Evolutionary conservation across 768 basidiomycete species (phyloP).

Genomic region (Boletus reticuloceps): DNA sequence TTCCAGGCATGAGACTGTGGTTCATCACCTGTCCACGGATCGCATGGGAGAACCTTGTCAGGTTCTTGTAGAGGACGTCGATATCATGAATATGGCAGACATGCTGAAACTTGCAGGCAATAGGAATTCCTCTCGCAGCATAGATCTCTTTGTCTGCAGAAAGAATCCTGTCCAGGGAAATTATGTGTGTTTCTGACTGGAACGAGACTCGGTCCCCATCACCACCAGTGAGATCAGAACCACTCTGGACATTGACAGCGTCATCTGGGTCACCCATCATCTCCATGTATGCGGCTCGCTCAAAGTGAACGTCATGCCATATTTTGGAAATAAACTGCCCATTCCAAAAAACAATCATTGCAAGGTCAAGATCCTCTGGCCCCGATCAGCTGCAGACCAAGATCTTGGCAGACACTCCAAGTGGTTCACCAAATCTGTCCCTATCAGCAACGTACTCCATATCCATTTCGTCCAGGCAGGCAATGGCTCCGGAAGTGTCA

Average conservation of each 20-base stretch:
- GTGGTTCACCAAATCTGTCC: neutral
- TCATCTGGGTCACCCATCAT: neutral
- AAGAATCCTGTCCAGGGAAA: neutral
- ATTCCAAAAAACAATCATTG: constrained; percentile 7
- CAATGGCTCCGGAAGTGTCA: no score
- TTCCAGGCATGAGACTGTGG: neutral
- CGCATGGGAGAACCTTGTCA: neutral
- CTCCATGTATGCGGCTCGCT: neutral
- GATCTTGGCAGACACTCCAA: neutral
- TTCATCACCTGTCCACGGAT: neutral
- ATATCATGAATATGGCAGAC: constrained; percentile 2
- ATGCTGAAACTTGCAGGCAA: neutral
- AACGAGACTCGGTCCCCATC: neutral
- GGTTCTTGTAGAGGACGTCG: neutral
- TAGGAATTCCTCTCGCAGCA: neutral
- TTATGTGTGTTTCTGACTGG: neutral
- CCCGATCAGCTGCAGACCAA: neutral
- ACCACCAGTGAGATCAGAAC: neutral
- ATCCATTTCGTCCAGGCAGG: no score
- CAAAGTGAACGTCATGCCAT: constrained; percentile 1
- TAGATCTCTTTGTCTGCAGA: neutral
- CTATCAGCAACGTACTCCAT: no score
- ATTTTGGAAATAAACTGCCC: neutral
- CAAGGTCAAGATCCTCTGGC: neutral
- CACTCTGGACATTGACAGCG: constrained; percentile 4